Percentiles rank a stretch among this genome's conserved stretches.
Evolutionary conservation across 768 basidiomycete genomes (phyloP).

Genomic region (Lactifluus subvellereus): DNA sequence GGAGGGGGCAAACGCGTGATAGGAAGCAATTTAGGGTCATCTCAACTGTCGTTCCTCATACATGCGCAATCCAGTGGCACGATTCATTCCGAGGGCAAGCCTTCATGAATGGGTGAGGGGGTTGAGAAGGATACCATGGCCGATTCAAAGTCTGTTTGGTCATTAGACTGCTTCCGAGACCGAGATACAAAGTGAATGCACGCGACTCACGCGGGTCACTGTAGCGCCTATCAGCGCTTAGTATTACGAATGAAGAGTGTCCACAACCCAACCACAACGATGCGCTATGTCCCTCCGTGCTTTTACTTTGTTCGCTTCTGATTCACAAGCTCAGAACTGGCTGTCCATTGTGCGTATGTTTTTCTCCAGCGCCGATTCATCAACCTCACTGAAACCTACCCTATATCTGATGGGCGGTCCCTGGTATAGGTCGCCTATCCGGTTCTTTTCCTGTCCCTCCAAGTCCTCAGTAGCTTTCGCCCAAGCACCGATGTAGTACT

Average conservation of each 20-base stretch:
- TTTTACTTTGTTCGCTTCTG: background rate
- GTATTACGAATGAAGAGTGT: background rate
- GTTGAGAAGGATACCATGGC: no score
- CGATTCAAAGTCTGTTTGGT: no score
- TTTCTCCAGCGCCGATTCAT: background rate
- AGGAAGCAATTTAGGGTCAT: no score
- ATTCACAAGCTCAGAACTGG: conserved; percentile 8
- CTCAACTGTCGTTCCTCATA: no score
- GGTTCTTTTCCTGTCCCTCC: conserved; percentile 12
- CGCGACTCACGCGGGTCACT: background rate
- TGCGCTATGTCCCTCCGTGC: conserved; percentile 11
- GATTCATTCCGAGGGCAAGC: no score
- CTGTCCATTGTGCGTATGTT: conserved; percentile 7
- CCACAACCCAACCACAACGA: background rate
- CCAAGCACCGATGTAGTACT: background rate
- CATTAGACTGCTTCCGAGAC: no score
- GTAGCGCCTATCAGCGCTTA: background rate
- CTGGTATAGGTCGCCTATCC: conserved; percentile 12
- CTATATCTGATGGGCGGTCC: background rate
- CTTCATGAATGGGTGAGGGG: no score
- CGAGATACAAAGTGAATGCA: no score
- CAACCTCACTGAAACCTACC: background rate
- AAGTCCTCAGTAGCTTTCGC: background rate
- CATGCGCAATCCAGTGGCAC: no score
- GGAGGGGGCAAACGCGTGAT: no score